Evolutionary conservation across 139 green algal species (phyloP), one percentile per base, ranked within the genome.

Genomic region (Bryopsis sp.): DNA sequence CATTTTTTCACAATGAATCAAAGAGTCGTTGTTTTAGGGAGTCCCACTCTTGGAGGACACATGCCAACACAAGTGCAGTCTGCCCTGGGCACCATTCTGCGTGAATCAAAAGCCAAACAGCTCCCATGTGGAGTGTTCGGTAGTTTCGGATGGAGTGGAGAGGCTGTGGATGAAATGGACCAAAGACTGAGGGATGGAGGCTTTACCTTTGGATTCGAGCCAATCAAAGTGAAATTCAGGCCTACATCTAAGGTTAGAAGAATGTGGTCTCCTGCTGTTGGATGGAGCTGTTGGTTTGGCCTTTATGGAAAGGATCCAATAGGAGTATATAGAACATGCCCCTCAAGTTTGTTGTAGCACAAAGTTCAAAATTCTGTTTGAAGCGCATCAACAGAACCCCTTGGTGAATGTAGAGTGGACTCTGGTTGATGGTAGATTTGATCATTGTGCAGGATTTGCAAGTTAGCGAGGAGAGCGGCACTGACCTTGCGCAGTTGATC

Each of bases 81-180:
- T 28, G 86, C 91, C 6, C 78, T 97, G 59, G 93, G 93, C 31
- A 68, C 81, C 34, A 87, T 98, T 39, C 75, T 98, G 50, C 70
- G 81, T 2, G 71, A 93, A 43, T 24, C 75, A 0, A 39, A 48
- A 6, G 83, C 84, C 35, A 83, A 80, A 37, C 54, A 69, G 39
- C 74, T 94, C 63, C 92, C 92, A 19, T 93, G 82, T 63, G 92
- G 92, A 39, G 92, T 97, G 67, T 98, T 98, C 84, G 93, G 93
- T 50, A 92, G 80, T 74, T 98, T 97, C 79, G 93, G 93, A 1
- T 97, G 92, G 92, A 89, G 75, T 57, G 92, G 92, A 1, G 92
- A 97, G 78, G 92, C 92, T 57, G 85, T 94, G 54, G 81, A 86
- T 61, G 74, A 84, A 48, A 70, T 86, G 61, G 60, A 85, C 24